Evolutionary conservation across 169 alveolate species (phyloP), one percentile per base, ranked within the genome.

Genomic region (Plasmodium yoelii): DNA sequence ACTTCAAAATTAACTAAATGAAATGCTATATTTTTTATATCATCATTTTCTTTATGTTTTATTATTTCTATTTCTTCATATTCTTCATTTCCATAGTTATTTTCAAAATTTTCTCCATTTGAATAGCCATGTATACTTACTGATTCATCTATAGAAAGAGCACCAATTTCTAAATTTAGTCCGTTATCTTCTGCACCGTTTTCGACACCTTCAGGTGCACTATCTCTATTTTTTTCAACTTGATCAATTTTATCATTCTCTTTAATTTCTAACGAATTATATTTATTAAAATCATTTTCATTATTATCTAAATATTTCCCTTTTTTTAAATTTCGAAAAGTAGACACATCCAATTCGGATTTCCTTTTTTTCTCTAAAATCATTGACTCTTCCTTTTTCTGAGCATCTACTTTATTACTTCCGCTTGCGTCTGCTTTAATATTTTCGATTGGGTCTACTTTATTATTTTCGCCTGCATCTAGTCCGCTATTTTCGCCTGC

Each of bases 11-110:
- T 64, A 18, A 77, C 44, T 34, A 77, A 57, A 63, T 77, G 68
- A 8, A 77, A 55, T 56, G 63, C 77, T 9, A 77, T 24, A 77
- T 15, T 77, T 46, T 53, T 63, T n/a, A 63, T 77, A 42, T 77
- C 47, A 13, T 77, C 88, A 47, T 39, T 77, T 64, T 77, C 28
- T 61, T 64, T 22, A 3, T 4, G 63, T 49, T 44, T 57, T 9
- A 47, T 19, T 4, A 47, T 5, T 69, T 56, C 51, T 13, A 18
- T 1, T 69, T 57, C 67, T 57, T 19, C 18, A 24, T 55, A 26
- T 53, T 12, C n/a, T n/a, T 74, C 49, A 15, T 47, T 47, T 19
- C 22, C 26, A 39, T 74, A 63, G 2, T 19, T 49, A 61, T 75
- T 53, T 10, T 56, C 22, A 1, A 59, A 64, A 1, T 47, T 67